Conservation (phyloP, 208 protist species). For the Trypanosoma scelopori region DNA sequence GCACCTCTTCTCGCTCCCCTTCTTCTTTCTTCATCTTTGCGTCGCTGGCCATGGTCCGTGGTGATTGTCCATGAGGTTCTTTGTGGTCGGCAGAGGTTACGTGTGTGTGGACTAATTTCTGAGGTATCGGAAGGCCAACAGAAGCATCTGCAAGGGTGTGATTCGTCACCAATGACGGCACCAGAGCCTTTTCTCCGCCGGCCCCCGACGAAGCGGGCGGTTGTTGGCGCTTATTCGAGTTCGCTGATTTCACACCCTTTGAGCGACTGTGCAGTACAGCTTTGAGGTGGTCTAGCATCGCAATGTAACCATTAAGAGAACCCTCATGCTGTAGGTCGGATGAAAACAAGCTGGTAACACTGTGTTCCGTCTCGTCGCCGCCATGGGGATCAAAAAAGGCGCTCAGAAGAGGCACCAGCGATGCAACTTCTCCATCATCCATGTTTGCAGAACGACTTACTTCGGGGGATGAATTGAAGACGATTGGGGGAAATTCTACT, state of each 20-base stretch:
- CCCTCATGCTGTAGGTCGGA: slow-evolving; percentile 6
- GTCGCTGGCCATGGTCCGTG: not conserved
- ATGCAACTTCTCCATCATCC: not conserved
- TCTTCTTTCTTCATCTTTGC: not conserved
- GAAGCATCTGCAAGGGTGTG: not conserved
- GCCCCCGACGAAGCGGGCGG: not conserved
- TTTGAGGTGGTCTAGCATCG: slow-evolving; percentile 85
- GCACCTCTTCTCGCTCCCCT: not conserved
- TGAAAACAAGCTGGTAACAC: not conserved
- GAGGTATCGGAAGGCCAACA: slow-evolving; percentile 8
- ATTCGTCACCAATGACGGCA: not conserved
- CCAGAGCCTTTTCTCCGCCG: not conserved
- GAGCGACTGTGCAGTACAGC: slow-evolving; percentile 45
- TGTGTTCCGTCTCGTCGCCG: slow-evolving; percentile 4
- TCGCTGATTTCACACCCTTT: not conserved
- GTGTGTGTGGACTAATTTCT: not conserved
- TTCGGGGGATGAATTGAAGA: not conserved
- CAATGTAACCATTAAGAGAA: slow-evolving; percentile 67
- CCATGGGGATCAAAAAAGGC: not conserved
- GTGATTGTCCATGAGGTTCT: not conserved
- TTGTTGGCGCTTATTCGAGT: not conserved
- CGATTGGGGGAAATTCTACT: not conserved
- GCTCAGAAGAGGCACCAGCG: slow-evolving; percentile 7
- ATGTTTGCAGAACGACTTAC: not conserved
- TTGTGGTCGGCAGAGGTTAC: not conserved